These are phyloP conservation scores for Juglanconis sp. DNA, from an alignment of 2,329 filamentous ascomycete genomes.

Conservation along the genomic window DNA sequence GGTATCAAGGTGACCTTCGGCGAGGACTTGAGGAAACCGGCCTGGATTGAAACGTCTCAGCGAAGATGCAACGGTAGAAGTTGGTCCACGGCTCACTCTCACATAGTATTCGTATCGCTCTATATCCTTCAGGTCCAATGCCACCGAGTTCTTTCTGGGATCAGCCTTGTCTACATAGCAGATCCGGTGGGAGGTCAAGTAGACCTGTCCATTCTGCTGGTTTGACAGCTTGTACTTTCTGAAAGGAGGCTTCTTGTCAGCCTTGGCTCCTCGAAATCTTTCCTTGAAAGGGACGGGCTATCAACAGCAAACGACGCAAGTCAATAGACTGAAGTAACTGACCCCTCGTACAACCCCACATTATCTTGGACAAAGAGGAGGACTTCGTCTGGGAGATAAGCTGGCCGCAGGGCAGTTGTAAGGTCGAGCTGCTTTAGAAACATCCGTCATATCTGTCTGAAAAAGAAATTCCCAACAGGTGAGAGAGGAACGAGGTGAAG, in stretches of 20 bases:
- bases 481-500: background rate
- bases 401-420: constrained; percentile 91
- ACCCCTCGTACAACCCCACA: constrained; percentile 97
- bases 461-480: constrained; percentile 23
- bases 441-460: constrained; percentile 68
- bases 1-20: constrained; percentile 87
- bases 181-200: constrained; percentile 89
- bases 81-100: constrained; percentile 26
- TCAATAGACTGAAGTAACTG: constrained; percentile 35
- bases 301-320: constrained; percentile 16
- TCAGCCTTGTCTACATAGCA: constrained; percentile 92
- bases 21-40: constrained; percentile 91
- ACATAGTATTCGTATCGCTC: constrained; percentile 89
- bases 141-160: constrained; percentile 78
- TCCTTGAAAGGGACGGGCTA: background rate
- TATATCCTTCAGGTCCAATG: constrained; percentile 84
- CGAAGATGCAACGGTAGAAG: background rate
- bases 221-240: constrained; percentile 94
- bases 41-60: constrained; percentile 44
- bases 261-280: background rate
- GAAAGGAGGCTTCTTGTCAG: constrained; percentile 15
- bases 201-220: constrained; percentile 93
- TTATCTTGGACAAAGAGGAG: constrained; percentile 96
- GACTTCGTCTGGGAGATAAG: constrained; percentile 88
- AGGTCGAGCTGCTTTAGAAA: constrained; percentile 94